Conservation (phyloP, 2,329 filamentous ascomycete species). For the Monilinia polystroma region DNA sequence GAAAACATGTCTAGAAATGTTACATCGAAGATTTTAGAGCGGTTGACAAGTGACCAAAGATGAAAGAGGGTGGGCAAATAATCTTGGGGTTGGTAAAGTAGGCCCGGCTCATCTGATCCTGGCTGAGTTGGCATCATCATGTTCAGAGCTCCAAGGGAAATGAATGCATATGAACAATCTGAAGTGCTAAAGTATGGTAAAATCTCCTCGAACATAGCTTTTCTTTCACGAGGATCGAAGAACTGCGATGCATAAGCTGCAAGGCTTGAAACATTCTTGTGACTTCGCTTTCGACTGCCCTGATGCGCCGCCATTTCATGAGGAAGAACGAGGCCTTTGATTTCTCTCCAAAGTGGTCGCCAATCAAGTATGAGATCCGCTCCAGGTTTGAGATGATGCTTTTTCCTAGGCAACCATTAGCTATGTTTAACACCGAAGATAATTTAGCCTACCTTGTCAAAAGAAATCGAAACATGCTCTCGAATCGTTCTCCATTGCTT, state of each 20-base stretch:
- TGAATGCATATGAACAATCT: conserved; percentile 86
- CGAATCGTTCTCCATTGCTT: conserved; percentile 80
- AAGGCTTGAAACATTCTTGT: conserved; percentile 76
- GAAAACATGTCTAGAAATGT: conserved; percentile 90
- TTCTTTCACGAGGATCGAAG: conserved; percentile 84
- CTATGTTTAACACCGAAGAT: not conserved
- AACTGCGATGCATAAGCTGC: conserved; percentile 88
- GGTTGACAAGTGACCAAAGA: conserved; percentile 87
- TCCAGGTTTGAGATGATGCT: conserved; percentile 88
- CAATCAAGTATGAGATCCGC: conserved; percentile 92
- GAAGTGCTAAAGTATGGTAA: conserved; percentile 90
- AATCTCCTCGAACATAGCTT: conserved; percentile 76
- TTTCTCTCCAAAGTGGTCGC: conserved; percentile 87
- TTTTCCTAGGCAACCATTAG: conserved; percentile 61
- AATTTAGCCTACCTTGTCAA: conserved; percentile 76
- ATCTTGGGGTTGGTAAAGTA: conserved; percentile 76
- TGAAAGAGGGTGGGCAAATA: conserved; percentile 95
- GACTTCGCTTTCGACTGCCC: conserved; percentile 52
- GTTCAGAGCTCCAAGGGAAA: conserved; percentile 86
- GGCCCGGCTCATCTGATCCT: conserved; percentile 65
- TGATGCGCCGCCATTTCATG: conserved; percentile 72
- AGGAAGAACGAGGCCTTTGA: conserved; percentile 87
- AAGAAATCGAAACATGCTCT: conserved; percentile 89
- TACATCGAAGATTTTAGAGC: conserved; percentile 83
- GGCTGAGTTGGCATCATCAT: conserved; percentile 83